phyloP scores from a whole-genome alignment of 1,139 yeast genomes.

The Blastobotrys niveus region DNA sequence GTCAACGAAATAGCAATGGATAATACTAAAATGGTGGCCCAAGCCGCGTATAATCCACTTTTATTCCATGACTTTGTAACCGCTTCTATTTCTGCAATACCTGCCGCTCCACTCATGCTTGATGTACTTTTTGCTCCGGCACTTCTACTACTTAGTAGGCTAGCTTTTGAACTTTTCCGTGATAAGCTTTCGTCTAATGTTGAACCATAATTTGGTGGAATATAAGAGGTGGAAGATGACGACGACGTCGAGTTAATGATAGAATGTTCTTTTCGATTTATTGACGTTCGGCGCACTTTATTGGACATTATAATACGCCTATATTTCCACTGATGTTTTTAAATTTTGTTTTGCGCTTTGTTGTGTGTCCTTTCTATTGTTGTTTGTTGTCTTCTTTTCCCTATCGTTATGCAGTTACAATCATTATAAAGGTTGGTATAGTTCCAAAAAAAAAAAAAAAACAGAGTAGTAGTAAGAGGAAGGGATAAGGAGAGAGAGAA shows the following conservation, averaged over 20 bases:
- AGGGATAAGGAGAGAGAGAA: too few relatives aligned
- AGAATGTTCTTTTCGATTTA: too few relatives aligned
- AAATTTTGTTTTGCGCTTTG: background rate
- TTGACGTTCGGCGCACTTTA: background rate
- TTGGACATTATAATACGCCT: background rate
- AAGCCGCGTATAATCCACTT: slow-evolving; percentile 24
- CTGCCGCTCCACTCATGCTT: slow-evolving; percentile 5
- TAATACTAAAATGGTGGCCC: slow-evolving; percentile 35
- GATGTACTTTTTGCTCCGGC: background rate
- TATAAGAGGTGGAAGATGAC: background rate
- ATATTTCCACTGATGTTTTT: background rate
- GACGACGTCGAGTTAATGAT: too few relatives aligned
- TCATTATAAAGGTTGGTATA: too few relatives aligned
- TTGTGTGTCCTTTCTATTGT: background rate
- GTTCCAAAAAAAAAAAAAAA: too few relatives aligned
- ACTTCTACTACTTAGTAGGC: background rate
- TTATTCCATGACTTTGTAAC: slow-evolving; percentile 22
- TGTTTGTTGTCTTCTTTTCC: background rate
- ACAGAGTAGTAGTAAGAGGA: too few relatives aligned
- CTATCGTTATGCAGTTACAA: background rate
- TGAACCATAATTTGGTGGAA: background rate
- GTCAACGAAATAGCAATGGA: slow-evolving; percentile 40
- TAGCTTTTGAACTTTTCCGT: slow-evolving; percentile 1
- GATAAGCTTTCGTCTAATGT: too few relatives aligned
- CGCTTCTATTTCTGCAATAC: slow-evolving; percentile 14